Evolutionary conservation across 1,284 basidiomycete species (phyloP).

Genomic region (Coniferiporia weirii): DNA sequence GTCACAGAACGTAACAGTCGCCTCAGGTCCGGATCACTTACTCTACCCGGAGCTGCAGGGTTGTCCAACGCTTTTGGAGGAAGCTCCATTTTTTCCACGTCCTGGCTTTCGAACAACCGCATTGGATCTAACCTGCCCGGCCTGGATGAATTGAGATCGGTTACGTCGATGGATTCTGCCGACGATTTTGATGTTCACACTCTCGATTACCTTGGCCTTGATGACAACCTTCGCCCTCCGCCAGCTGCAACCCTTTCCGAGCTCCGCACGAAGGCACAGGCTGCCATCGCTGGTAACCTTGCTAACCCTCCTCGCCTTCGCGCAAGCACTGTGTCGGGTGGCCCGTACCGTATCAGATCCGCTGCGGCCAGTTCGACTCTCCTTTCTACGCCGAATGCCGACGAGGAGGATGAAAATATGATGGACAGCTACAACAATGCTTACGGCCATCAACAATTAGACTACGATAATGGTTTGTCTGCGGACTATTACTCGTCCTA

Average conservation of each 20-base stretch:
- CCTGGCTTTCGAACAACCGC: conserved; percentile 71
- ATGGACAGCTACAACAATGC: conserved; percentile 55
- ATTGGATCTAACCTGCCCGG: conserved; percentile 52
- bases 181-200: conserved; percentile 92
- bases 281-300: conserved; percentile 78
- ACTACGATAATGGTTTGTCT: conserved; percentile 50
- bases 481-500: conserved; percentile 50
- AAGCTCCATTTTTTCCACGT: conserved; percentile 79
- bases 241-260: conserved; percentile 78
- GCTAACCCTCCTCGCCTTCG: conserved; percentile 74
- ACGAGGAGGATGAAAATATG: conserved; percentile 66
- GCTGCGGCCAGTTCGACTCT: conserved; percentile 45
- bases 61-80: conserved; percentile 80
- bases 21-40: conserved; percentile 85
- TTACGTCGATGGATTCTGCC: conserved; percentile 71
- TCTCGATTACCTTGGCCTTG: conserved; percentile 90
- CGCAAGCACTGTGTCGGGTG: conserved; percentile 85
- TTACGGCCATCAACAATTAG: conserved; percentile 47
- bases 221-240: conserved; percentile 62
- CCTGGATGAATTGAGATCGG: conserved; percentile 74
- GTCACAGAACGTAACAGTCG: conserved; percentile 69
- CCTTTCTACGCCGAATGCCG: conserved; percentile 54
- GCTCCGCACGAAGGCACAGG: conserved; percentile 80
- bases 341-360: conserved; percentile 62
- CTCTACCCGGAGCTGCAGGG: conserved; percentile 59